Conservation (phyloP, 2,329 filamentous ascomycete species). For the Purpureocillium takamizusanense region DNA sequence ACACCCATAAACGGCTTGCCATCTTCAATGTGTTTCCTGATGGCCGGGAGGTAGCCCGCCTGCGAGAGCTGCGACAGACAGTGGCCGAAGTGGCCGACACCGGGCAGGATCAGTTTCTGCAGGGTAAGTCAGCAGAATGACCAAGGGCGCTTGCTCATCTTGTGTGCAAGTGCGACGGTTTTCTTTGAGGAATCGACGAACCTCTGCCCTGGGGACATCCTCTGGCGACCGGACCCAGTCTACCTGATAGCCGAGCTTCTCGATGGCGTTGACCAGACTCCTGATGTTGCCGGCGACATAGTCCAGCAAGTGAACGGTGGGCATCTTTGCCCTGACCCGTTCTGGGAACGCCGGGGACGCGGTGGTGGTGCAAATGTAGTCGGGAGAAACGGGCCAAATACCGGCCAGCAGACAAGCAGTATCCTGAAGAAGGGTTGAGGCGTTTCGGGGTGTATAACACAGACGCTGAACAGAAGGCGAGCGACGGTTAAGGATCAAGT, state of each 20-base stretch:
- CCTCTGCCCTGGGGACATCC: slow-evolving; percentile 78
- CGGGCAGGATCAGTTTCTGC: slow-evolving; percentile 88
- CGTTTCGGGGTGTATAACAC: too few species aligned
- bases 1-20: slow-evolving; percentile 99
- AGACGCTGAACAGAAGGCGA: too few species aligned
- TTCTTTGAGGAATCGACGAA: slow-evolving; percentile 24
- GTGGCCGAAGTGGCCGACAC: slow-evolving; percentile 96
- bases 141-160: too few species aligned
- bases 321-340: slow-evolving; percentile 44
- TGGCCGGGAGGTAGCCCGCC: slow-evolving; percentile 75
- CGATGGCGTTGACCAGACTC: slow-evolving; percentile 93
- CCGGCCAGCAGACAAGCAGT: too few species aligned
- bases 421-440: slow-evolving; percentile 2
- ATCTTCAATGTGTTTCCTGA: slow-evolving; percentile 71
- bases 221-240: slow-evolving; percentile 84
- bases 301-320: slow-evolving; percentile 69
- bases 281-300: slow-evolving; percentile 96
- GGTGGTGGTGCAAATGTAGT: too few species aligned
- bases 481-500: not conserved
- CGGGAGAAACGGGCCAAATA: too few species aligned
- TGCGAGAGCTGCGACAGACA: slow-evolving; percentile 77
- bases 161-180: not conserved
- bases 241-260: slow-evolving; percentile 86
- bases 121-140: slow-evolving; percentile 1
- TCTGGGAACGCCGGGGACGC: slow-evolving; percentile 5